Conservation (phyloP, 2,329 filamentous ascomycete genomes). For the Epichloe hybrida region DNA sequence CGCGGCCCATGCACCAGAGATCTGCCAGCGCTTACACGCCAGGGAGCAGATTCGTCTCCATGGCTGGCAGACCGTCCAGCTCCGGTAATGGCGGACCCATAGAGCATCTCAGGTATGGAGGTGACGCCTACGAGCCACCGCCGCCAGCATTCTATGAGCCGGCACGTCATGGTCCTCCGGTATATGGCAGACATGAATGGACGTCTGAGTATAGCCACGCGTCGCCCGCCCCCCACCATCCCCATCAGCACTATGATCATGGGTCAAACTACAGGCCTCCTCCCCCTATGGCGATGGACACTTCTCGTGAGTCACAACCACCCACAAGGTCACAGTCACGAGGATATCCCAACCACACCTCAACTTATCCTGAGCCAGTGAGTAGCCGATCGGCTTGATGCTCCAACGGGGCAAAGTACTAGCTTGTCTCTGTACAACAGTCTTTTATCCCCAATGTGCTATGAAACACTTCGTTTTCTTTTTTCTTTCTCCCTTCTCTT, state of each 20-base stretch:
- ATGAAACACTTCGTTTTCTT: not conserved
- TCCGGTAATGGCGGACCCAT: slow-evolving; percentile 7
- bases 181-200: slow-evolving; percentile 2
- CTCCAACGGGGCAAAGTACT: not conserved
- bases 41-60: slow-evolving; percentile 4
- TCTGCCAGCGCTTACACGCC: slow-evolving; percentile 12
- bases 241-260: not conserved
- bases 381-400: not conserved
- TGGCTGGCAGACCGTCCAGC: slow-evolving; percentile 9
- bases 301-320: not conserved
- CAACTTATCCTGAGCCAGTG: slow-evolving; percentile 3
- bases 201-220: not conserved
- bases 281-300: not conserved
- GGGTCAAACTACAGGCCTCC: not conserved
- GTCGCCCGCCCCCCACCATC: not conserved
- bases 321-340: not conserved
- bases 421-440: not conserved
- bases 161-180: slow-evolving; percentile 1
- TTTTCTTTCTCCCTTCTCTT: too few species aligned
- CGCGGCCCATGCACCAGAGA: slow-evolving; percentile 11
- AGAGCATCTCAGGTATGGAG: slow-evolving; percentile 1
- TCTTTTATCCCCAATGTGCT: slow-evolving; percentile 5
- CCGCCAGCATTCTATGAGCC: slow-evolving; percentile 3
- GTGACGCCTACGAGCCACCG: not conserved
- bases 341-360: not conserved